These are phyloP conservation scores for Calonectria pauciramosa DNA, from an alignment of 2,329 filamentous ascomycete species.

Conservation along the genomic window DNA sequence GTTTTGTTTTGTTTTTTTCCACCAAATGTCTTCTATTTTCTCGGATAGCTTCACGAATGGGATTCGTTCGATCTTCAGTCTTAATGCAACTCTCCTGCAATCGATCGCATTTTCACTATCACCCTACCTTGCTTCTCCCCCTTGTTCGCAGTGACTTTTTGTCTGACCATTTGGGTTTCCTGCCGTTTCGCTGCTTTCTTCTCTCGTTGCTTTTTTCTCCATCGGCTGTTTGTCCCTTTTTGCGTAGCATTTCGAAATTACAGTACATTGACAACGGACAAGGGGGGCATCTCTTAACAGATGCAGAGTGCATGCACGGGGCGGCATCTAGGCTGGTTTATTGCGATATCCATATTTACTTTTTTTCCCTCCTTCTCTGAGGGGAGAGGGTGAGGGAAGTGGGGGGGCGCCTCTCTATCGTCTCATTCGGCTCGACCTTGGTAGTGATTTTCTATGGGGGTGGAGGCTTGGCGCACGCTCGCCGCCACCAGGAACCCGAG, in stretches of 20 bases:
- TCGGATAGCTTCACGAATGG: constrained; percentile 2
- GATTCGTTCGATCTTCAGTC: background rate
- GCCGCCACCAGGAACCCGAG: constrained; percentile 1
- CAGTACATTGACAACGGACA: constrained; percentile 21
- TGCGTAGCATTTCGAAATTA: constrained; percentile 19
- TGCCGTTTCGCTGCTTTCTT: constrained; percentile 10
- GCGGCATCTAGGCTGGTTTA: constrained; percentile 30
- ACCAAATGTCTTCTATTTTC: background rate
- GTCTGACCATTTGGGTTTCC: constrained; percentile 16
- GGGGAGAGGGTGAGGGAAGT: background rate
- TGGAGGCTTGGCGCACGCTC: background rate
- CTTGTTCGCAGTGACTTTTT: background rate
- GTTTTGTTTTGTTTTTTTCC: background rate
- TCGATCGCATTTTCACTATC: constrained; percentile 4
- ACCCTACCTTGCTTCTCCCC: background rate
- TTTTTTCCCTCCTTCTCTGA: constrained; percentile 16
- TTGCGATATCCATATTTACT: constrained; percentile 35
- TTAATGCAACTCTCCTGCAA: background rate
- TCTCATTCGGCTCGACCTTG: constrained; percentile 7
- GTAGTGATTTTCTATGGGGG: background rate
- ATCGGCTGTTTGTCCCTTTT: background rate
- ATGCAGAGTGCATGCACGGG: constrained; percentile 32
- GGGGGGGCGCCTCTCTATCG: constrained; percentile 3
- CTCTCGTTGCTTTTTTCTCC: constrained; percentile 17
- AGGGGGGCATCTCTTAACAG: constrained; percentile 26